Evolutionary conservation across 148 eudicot genomes (phyloP).

Genomic region (Pharnaceum exiguum): DNA sequence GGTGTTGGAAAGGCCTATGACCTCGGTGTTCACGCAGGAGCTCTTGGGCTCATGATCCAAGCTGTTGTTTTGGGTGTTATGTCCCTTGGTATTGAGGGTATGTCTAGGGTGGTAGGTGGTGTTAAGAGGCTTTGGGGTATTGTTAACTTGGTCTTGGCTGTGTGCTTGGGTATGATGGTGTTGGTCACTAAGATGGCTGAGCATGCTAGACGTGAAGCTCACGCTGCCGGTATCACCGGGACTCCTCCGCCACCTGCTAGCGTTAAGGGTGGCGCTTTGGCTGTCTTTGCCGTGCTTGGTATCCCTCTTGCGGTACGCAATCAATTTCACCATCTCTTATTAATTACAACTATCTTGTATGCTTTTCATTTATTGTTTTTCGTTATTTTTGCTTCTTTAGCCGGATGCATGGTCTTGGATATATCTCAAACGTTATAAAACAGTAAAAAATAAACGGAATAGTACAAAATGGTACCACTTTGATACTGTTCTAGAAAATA

Average conservation of each 20-base stretch:
- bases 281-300: conserved; percentile 50
- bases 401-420: too few species aligned
- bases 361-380: neutral
- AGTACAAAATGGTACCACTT: too few species aligned
- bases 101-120: conserved; percentile 33
- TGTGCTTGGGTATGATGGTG: conserved; percentile 35
- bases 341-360: neutral
- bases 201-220: conserved; percentile 15
- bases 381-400: neutral
- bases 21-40: conserved; percentile 38
- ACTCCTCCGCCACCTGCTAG: conserved; percentile 23
- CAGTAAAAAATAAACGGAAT: too few species aligned
- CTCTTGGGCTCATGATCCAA: conserved; percentile 43
- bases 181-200: conserved; percentile 38
- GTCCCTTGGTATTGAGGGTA: conserved; percentile 29
- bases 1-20: conserved; percentile 38
- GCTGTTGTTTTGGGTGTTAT: conserved; percentile 26
- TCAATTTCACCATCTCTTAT: neutral
- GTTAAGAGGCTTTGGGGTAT: conserved; percentile 43
- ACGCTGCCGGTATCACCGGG: neutral
- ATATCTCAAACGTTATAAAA: too few species aligned
- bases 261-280: conserved; percentile 47
- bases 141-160: conserved; percentile 29
- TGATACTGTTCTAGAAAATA: too few species aligned
- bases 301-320: conserved; percentile 57